A percentile compares a stretch with the other conserved stretches of the same genome.
phyloP scores from a whole-genome alignment of 106 monocot species.

The Dendrobium chrysotoxum region DNA sequence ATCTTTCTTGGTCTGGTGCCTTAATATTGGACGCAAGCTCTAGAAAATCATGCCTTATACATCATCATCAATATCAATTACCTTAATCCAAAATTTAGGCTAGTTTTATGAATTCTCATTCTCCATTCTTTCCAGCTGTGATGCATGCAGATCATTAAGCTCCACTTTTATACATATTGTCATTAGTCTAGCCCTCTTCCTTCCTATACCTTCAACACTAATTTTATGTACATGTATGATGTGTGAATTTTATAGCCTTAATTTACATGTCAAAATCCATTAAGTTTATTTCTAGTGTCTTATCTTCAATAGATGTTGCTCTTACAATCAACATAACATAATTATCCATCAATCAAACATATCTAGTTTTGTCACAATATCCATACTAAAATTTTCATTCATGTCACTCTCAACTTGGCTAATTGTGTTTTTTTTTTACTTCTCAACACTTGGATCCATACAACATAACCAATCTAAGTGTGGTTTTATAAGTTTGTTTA shows the following conservation, averaged over 20 bases:
- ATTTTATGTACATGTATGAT: not conserved
- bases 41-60: not conserved
- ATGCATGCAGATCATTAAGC: not conserved
- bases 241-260: not conserved
- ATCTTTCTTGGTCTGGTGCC: not conserved
- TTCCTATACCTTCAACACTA: not conserved
- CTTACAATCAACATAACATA: not conserved
- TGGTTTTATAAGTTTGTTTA: not conserved
- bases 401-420: not conserved
- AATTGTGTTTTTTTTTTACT: not conserved
- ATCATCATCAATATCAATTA: not conserved
- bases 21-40: not conserved
- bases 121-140: not conserved
- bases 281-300: not conserved
- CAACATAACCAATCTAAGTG: not conserved
- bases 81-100: not conserved
- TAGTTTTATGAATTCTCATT: not conserved
- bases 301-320: not conserved
- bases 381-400: not conserved
- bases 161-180: not conserved
- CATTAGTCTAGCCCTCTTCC: not conserved
- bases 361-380: not conserved
- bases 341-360: not conserved
- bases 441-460: not conserved
- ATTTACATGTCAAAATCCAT: not conserved